phyloP scores from a whole-genome alignment of 306 rosid species.

The Prunus fruticosa region DNA sequence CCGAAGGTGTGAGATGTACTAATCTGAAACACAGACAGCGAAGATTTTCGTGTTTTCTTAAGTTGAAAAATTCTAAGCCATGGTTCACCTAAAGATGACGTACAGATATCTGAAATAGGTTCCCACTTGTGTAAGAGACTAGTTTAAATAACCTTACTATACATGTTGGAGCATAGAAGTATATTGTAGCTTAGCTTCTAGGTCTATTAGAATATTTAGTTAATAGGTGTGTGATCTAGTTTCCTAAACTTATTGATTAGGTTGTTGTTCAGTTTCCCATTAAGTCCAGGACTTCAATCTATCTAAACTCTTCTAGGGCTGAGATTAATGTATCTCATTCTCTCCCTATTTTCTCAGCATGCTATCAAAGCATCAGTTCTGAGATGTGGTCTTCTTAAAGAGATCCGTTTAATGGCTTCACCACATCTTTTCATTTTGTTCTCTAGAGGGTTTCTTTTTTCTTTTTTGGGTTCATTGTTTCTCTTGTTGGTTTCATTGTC shows the following conservation, averaged over 20 bases:
- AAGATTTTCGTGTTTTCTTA: neutral
- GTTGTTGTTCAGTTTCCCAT: neutral
- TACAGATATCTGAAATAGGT: neutral
- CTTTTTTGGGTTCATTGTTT: neutral
- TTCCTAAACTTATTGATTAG: neutral
- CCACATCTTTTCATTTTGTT: neutral
- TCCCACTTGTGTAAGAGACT: neutral
- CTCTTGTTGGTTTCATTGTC: neutral
- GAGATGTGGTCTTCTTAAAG: too few relatives aligned
- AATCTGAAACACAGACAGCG: constrained; percentile 2
- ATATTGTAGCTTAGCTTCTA: neutral
- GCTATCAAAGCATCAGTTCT: neutral
- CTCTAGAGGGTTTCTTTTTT: neutral
- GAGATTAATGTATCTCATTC: neutral
- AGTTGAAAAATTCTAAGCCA: neutral
- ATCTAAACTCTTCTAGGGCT: neutral
- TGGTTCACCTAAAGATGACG: neutral
- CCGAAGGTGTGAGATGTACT: constrained; percentile 46
- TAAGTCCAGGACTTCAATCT: neutral
- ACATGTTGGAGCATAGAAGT: neutral
- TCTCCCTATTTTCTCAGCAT: neutral
- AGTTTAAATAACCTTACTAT: neutral
- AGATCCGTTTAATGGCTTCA: neutral
- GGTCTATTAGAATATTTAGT: neutral
- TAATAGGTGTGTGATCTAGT: neutral